These are phyloP conservation scores for Stereocaulon alpinum DNA, from an alignment of 495 filamentous ascomycete species.

Conservation along the genomic window DNA sequence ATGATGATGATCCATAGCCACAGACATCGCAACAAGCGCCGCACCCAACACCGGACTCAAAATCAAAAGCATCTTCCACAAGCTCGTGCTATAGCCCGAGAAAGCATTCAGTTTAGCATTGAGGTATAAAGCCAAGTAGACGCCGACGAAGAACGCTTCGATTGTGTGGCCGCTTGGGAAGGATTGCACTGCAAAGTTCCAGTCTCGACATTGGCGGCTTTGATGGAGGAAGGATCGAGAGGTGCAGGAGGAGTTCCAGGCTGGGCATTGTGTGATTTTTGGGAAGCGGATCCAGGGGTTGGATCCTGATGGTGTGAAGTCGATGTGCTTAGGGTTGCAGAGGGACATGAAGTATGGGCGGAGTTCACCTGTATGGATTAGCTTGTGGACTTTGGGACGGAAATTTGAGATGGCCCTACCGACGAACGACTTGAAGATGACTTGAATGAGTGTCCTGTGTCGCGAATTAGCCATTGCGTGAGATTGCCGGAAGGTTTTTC, in stretches of 20 bases:
- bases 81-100: constrained; percentile 39
- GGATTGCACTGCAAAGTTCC: constrained; percentile 36
- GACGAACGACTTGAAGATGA: constrained; percentile 16
- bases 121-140: constrained; percentile 50
- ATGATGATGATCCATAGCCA: constrained; percentile 12
- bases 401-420: not conserved
- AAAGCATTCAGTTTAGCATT: constrained; percentile 58
- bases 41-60: constrained; percentile 31
- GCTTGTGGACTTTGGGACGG: not conserved
- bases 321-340: constrained; percentile 3
- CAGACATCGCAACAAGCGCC: constrained; percentile 19
- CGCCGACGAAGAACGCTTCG: constrained; percentile 47
- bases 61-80: constrained; percentile 33
- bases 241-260: not conserved
- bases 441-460: constrained; percentile 13
- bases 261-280: not conserved
- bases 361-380: constrained; percentile 3
- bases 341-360: constrained; percentile 16
- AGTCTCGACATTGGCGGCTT: not conserved
- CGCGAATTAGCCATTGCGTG: not conserved
- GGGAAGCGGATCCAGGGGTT: not conserved
- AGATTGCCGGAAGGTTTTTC: not conserved
- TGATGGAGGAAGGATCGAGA: not conserved
- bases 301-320: not conserved
- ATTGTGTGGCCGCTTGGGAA: constrained; percentile 54